Conservation (phyloP, 2,329 filamentous ascomycete genomes). For the Ciborinia camelliae region DNA sequence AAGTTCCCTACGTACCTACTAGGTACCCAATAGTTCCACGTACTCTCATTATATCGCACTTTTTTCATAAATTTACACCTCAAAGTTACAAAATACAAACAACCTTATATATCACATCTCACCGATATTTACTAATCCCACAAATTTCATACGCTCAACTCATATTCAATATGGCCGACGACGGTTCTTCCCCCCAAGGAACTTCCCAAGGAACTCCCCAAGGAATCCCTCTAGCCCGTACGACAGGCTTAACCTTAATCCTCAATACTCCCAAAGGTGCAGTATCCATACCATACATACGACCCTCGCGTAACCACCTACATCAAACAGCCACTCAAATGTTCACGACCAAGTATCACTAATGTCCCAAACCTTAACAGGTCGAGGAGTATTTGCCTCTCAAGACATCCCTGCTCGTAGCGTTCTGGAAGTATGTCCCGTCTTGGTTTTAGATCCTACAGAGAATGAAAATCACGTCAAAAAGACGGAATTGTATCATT, state of each 20-base stretch:
- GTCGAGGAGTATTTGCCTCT: slow-evolving; percentile 51
- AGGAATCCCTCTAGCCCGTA: slow-evolving; percentile 41
- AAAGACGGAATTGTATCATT: slow-evolving; percentile 51
- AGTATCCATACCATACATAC: background rate
- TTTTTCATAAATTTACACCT: background rate
- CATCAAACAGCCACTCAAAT: background rate
- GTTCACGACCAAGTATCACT: background rate
- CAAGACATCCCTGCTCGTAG: slow-evolving; percentile 46
- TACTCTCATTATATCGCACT: background rate
- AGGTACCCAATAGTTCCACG: background rate
- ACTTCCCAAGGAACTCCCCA: background rate
- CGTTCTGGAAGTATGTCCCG: slow-evolving; percentile 50
- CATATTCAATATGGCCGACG: background rate
- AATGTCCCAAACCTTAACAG: slow-evolving; percentile 36
- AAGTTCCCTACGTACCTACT: background rate
- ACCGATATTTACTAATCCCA: background rate
- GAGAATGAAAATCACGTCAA: slow-evolving; percentile 51
- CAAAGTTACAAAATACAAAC: background rate
- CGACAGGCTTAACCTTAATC: slow-evolving; percentile 43
- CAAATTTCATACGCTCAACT: background rate
- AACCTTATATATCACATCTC: background rate
- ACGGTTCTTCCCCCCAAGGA: background rate
- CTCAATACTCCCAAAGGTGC: slow-evolving; percentile 51
- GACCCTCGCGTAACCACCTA: background rate
- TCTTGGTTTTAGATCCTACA: slow-evolving; percentile 46